Conservation (phyloP, 345 rosid species). For the Boechera retrofracta region DNA sequence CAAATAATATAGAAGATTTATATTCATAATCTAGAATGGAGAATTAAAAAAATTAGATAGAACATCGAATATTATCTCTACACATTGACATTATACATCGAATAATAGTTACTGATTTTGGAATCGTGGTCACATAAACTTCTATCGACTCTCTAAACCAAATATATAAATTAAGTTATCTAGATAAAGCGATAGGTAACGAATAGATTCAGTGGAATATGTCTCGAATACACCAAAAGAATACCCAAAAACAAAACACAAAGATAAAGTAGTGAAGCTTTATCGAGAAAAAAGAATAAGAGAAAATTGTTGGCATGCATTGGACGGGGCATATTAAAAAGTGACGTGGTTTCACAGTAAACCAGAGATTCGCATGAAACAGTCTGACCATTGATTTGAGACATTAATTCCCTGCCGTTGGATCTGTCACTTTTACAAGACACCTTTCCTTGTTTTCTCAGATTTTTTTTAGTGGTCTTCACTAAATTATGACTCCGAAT, state of each 20-base stretch:
- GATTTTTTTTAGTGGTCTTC: background rate
- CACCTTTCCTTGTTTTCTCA: constrained; percentile 19
- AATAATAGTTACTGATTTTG: too few relatives aligned
- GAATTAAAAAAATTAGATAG: too few relatives aligned
- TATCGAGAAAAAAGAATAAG: constrained; percentile 13
- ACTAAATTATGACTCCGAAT: background rate
- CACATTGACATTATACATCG: too few relatives aligned
- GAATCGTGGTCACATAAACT: too few relatives aligned
- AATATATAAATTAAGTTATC: constrained; percentile 6
- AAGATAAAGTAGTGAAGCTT: constrained; percentile 32
- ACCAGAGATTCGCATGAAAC: constrained; percentile 29
- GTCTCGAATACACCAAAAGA: constrained; percentile 38
- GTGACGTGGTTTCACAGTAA: constrained; percentile 41
- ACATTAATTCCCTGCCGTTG: constrained; percentile 24
- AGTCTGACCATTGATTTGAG: constrained; percentile 36
- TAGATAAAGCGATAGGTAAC: constrained; percentile 30
- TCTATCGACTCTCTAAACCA: background rate
- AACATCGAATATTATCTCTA: too few relatives aligned
- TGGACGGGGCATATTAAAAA: constrained; percentile 7
- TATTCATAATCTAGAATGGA: too few relatives aligned
- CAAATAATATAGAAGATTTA: too few relatives aligned
- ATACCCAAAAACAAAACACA: background rate
- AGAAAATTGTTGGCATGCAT: constrained; percentile 15
- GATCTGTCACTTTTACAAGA: constrained; percentile 32
- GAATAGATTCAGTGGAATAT: constrained; percentile 36